Evolutionary conservation across 495 filamentous ascomycete genomes (phyloP).

Genomic region (Penicillium daleae): DNA sequence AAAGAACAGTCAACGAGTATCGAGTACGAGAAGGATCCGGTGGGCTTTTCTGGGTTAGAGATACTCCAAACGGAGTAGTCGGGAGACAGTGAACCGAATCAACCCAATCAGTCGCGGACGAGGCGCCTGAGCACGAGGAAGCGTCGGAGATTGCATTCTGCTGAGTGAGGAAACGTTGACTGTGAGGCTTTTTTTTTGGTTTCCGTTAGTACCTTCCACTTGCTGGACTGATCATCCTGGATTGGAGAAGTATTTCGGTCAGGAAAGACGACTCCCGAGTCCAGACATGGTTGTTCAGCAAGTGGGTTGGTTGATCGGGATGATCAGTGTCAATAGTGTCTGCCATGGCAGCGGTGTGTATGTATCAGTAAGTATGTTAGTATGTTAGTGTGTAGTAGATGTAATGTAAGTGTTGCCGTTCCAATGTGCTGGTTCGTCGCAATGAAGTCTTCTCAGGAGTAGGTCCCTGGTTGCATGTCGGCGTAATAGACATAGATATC

Average conservation of each 20-base stretch:
- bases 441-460: neutral
- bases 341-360: constrained; percentile 9
- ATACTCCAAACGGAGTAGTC: neutral
- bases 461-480: neutral
- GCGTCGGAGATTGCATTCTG: constrained; percentile 16
- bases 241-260: neutral
- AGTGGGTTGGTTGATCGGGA: constrained; percentile 1
- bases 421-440: neutral
- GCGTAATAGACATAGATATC: neutral
- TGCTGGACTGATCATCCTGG: constrained; percentile 14
- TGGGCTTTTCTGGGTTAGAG: neutral
- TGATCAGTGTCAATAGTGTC: constrained; percentile 8
- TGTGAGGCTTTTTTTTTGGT: neutral
- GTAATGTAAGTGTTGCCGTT: neutral
- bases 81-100: neutral
- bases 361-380: neutral
- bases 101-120: constrained; percentile 11
- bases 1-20: neutral
- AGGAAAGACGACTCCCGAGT: neutral
- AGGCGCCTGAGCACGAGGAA: neutral
- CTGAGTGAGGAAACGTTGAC: constrained; percentile 2
- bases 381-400: neutral
- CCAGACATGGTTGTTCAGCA: neutral
- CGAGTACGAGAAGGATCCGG: neutral
- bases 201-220: neutral